Evolutionary conservation across 1,139 yeast species (phyloP), one percentile per base, ranked within the genome.

Genomic region (Nakaseomyces sp.): DNA sequence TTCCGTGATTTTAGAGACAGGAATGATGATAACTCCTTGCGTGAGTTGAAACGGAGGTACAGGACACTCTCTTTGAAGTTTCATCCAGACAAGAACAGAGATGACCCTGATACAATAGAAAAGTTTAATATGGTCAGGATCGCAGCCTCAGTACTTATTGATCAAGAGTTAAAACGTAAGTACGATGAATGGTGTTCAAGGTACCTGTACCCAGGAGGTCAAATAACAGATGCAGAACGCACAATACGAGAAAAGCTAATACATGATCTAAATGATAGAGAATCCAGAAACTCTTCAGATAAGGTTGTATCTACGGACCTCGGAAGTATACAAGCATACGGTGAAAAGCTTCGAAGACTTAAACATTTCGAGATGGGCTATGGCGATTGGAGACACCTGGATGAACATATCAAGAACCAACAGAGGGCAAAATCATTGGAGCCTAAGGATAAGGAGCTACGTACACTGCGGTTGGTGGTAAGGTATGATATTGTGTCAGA

Each of bases 21-120:
- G 29, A 46, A 32, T 9, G 38, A 42, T 6, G 43, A 41, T 1
- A 41, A 49, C 5, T 32, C 45, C 5, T 7, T 35, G n/a, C 28
- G 25, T 1, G 41, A 45, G 29, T 9, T 41, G 35, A 88, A 87
- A 64, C 85, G 82, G 62, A 95, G 95, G 1, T 91, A 89, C 66
- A 72, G 96, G 48, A 79, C 77, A 60, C 77, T 83, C 59, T 96
- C 97, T 6, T 77, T 89, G 54, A 70, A 67, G 43, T 81, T 85
- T 54, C 98, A 91, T 63, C 98, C 98, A 0, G 98, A 91, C 65
- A 91, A 91, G 68, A 85, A 86, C 56, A 95, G 94, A 77, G 50
- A 79, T 77, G 53, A 79, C 81, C 16, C 68, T 65, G 25, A 82
- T 20, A 22, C 84, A 2, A 81, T 81, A 12, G 51, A 56, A 16